Base-by-base conservation (phyloP, 805 yeast species). In the Wickerhamiella qilinensis region DNA sequence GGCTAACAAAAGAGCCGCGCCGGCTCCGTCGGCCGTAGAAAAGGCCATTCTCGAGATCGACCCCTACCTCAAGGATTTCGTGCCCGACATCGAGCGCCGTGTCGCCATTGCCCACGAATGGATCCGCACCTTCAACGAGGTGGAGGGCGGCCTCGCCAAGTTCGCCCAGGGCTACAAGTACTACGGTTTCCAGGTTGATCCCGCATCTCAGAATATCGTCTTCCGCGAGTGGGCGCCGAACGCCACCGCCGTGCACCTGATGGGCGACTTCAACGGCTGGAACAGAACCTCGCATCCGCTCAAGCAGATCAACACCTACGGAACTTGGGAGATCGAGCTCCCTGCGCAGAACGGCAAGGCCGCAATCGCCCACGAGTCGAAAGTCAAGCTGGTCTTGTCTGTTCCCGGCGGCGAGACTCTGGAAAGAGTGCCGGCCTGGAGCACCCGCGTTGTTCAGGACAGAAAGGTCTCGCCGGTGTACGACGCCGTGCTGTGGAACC, bases 401-500 rank as follows among this genome's bases (percentile, higher is more conserved):
- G 56, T 75, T 34, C 73, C 79, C 1, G 66, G 69, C 34, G 94
- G 93, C 7, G 77, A 77, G 42, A 63, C 68, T 30, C 60, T 86
- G 20, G 88, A 79, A 47, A 66, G 97, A 35, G 61, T 88, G 38
- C 94, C 95, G 31, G 93, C 94, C 1, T 91, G 95, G 88, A 74
- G 77, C 41, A 64, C 65, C 20, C 65, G 96, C 38, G 94, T 94
- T 9, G 81, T 91, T 2, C 79, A 74, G 49, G 63, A 66, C 40
- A 54, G 60, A 5, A 54, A 69, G 8, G 62, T 58, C 14, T 57
- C 64, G 20, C 62, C 68, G 3, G 52, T 58, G 32, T 88, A 81
- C 55, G 95, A 91, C 47, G 93, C 88, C 6, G 66, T 93, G 38
- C 88, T 83, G 58, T 88, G 97, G 97, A 82, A 88, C 56, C 96